Evolutionary conservation across 495 filamentous ascomycete species (phyloP).

Genomic region (Aspergillus egyptiacus): DNA sequence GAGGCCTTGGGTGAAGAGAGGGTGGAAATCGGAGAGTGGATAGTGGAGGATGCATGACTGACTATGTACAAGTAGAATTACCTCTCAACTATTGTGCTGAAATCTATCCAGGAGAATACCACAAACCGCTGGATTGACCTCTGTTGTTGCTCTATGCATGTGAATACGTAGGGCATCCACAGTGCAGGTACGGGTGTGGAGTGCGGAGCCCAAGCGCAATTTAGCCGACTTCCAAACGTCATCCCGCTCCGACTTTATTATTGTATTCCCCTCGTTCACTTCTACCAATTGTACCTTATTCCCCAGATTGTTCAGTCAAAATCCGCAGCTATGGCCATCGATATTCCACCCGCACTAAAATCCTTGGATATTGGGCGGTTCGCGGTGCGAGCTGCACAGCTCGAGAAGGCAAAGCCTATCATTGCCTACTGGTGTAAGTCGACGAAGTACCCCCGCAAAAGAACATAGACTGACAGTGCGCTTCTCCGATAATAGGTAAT

Average conservation of each 20-base stretch:
- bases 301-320: not conserved
- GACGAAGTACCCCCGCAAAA: slow-evolving; percentile 3
- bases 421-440: slow-evolving; percentile 90
- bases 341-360: slow-evolving; percentile 68
- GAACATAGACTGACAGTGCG: slow-evolving; percentile 8
- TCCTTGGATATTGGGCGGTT: slow-evolving; percentile 73
- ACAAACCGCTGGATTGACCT: too few species aligned
- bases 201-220: slow-evolving; percentile 3
- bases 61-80: not conserved
- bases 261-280: not conserved
- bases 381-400: slow-evolving; percentile 72
- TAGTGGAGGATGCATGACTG: slow-evolving; percentile 32
- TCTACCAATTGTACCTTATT: not conserved
- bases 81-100: too few species aligned
- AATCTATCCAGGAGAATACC: not conserved
- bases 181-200: not conserved
- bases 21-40: slow-evolving; percentile 56
- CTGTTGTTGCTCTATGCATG: not conserved
- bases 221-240: slow-evolving; percentile 3
- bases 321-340: slow-evolving; percentile 54
- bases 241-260: slow-evolving; percentile 21
- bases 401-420: slow-evolving; percentile 77
- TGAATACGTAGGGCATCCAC: too few species aligned
- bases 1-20: slow-evolving; percentile 63
- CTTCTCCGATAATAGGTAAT: slow-evolving; percentile 53